These are phyloP conservation scores for Mollisia scopiformis DNA, from an alignment of 2,329 filamentous ascomycete genomes.

Conservation along the genomic window DNA sequence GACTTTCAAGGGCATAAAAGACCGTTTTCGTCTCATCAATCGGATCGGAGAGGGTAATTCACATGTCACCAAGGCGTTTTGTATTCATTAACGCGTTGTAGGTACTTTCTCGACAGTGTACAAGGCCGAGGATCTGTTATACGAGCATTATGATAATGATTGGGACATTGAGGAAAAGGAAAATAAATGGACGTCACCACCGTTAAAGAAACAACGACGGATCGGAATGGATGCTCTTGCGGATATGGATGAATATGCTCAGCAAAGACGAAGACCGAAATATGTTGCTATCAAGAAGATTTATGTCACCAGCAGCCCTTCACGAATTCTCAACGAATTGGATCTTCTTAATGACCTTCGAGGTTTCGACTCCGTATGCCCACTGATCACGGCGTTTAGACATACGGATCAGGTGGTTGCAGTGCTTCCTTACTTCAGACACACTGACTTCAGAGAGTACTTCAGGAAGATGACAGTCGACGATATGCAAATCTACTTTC, in stretches of 20 bases:
- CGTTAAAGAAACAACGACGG: slow-evolving; percentile 57
- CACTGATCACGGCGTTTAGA: slow-evolving; percentile 95
- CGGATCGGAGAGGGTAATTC: slow-evolving; percentile 88
- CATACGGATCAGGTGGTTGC: slow-evolving; percentile 93
- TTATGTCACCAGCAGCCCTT: slow-evolving; percentile 94
- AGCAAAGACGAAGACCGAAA: slow-evolving; percentile 57
- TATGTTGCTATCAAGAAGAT: slow-evolving; percentile 99
- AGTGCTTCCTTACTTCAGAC: slow-evolving; percentile 92
- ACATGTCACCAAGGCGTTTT: neutral
- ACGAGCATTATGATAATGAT: slow-evolving; percentile 80
- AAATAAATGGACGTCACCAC: slow-evolving; percentile 71
- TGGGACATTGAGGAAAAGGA: slow-evolving; percentile 78
- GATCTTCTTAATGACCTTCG: slow-evolving; percentile 89
- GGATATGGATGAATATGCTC: slow-evolving; percentile 33
- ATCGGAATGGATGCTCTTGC: slow-evolving; percentile 39
- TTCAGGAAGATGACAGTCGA: slow-evolving; percentile 86
- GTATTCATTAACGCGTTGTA: slow-evolving; percentile 41
- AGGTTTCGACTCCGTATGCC: slow-evolving; percentile 83
- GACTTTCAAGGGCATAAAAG: slow-evolving; percentile 81
- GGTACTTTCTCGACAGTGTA: slow-evolving; percentile 99
- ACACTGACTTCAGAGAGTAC: slow-evolving; percentile 93
- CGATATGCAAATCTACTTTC: slow-evolving; percentile 89
- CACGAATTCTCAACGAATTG: slow-evolving; percentile 93
- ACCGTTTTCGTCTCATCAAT: slow-evolving; percentile 89
- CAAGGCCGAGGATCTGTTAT: slow-evolving; percentile 92